These are phyloP conservation scores for Combretum micranthum DNA, from an alignment of 345 rosid species.

Conservation along the genomic window DNA sequence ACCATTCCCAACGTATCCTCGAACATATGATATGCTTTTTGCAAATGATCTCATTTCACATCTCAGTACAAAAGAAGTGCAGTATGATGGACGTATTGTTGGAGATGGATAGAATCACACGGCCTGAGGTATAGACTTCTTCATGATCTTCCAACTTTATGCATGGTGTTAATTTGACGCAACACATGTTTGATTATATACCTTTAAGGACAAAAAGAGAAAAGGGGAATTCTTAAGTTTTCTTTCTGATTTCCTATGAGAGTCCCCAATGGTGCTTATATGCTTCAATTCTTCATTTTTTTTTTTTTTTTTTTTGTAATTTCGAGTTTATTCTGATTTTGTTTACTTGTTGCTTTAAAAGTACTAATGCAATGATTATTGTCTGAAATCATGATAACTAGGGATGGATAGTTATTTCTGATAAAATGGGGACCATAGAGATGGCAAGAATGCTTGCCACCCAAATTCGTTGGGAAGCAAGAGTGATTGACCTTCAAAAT, in stretches of 20 bases:
- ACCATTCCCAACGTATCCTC: conserved; percentile 94
- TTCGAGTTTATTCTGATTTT: not conserved
- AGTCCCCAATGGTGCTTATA: too few species aligned
- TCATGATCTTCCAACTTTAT: not conserved
- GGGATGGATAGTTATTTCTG: conserved; percentile 92
- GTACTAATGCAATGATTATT: not conserved
- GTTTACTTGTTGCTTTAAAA: not conserved
- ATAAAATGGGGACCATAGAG: conserved; percentile 71
- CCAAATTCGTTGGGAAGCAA: conserved; percentile 93
- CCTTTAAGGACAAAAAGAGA: not conserved
- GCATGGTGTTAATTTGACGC: not conserved
- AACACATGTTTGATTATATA: not conserved
- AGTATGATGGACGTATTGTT: conserved; percentile 64
- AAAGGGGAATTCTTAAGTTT: too few species aligned
- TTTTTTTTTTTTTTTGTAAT: not conserved
- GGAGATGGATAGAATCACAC: conserved; percentile 94
- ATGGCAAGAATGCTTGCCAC: conserved; percentile 69
- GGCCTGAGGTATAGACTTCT: conserved; percentile 68
- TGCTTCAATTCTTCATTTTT: too few species aligned
- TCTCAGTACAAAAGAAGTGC: conserved; percentile 55
- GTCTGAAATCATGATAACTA: conserved; percentile 13
- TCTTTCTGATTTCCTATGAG: too few species aligned
- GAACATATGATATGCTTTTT: conserved; percentile 95
- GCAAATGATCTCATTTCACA: conserved; percentile 82
- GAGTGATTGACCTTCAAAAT: conserved; percentile 89